phyloP scores from a whole-genome alignment of 2,329 filamentous ascomycete genomes.

The Talaromyces islandicus region DNA sequence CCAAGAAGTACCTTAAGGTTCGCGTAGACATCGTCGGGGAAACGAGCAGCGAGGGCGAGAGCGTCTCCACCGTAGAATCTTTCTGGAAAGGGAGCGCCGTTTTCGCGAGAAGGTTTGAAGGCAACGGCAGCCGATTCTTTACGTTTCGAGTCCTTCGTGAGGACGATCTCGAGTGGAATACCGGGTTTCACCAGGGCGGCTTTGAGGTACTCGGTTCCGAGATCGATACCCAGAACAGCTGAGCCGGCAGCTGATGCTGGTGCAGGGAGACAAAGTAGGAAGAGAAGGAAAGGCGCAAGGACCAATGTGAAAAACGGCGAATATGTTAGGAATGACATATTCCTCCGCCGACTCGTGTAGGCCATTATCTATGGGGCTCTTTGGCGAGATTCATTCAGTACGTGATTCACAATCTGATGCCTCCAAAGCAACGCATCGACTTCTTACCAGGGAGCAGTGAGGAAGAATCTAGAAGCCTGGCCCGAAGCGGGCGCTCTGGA shows the following conservation, averaged over 20 bases:
- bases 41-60: conserved; percentile 76
- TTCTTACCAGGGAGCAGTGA: not conserved
- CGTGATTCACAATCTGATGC: not conserved
- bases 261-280: conserved; percentile 49
- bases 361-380: conserved; percentile 19
- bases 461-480: not conserved
- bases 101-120: conserved; percentile 77
- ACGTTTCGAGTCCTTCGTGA: conserved; percentile 94
- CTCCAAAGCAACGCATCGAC: not conserved
- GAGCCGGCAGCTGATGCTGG: conserved; percentile 57
- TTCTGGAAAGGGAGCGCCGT: conserved; percentile 70
- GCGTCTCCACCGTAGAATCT: conserved; percentile 89
- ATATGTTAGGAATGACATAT: conserved; percentile 13
- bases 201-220: conserved; percentile 97
- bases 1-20: conserved; percentile 92
- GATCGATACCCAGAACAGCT: conserved; percentile 84
- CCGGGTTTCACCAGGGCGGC: conserved; percentile 93
- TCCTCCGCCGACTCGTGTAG: conserved; percentile 21
- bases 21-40: conserved; percentile 88
- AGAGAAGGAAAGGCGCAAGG: conserved; percentile 46
- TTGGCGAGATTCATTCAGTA: not conserved
- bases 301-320: conserved; percentile 37
- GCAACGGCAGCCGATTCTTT: conserved; percentile 89
- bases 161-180: conserved; percentile 92
- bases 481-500: not conserved